Evolutionary conservation across 495 filamentous ascomycete species (phyloP), one percentile per base, ranked within the genome.

Genomic region (Clohesyomyces aquaticus): DNA sequence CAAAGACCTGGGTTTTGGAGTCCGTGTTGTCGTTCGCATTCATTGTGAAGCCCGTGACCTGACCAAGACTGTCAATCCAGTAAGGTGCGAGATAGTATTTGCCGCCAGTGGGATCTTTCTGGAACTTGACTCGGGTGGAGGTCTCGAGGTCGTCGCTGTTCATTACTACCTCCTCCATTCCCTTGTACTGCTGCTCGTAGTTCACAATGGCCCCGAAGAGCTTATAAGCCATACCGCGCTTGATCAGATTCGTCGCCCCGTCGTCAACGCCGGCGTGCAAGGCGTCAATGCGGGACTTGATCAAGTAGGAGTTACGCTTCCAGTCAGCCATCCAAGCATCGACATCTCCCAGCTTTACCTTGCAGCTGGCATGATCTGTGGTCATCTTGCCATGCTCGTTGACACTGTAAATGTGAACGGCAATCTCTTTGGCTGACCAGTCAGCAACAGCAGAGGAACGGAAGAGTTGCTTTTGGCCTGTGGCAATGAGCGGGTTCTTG

Each of bases 101-200:
- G 27, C 65, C 65, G 19, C 45, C 42, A 11, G 43, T 49, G 4
- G 55, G 19, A n/a, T 55, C 49, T 12, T 47, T 62, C 42, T 46
- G 48, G 42, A 66, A 47, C 79, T 79, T 59, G 46, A 96, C 83
- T 38, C 80, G 75, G 41, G 86, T 84, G 28, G 87, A 90, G 29
- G 89, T 88, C 70, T 94, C 91, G 49, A 85, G 84, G 16, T 84
- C 80, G 0, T 79, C 77, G 72, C 85, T 88, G 72, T 91, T 84
- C 11, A 95, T 80, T 52, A 91, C 85, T 47, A 93, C 87, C 58
- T 92, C 88, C 56, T 88, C 82, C 79, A 93, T 87, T 23, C 87
- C 88, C 61, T 82, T 79, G 75, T 89, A 94, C 26, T 83, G 80
- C 0, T 74, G 74, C 43, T 84, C 81, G 66, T 89, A 92, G 43